Conservation (phyloP, 768 basidiomycete genomes). For the Guyanaporus albipodus region DNA sequence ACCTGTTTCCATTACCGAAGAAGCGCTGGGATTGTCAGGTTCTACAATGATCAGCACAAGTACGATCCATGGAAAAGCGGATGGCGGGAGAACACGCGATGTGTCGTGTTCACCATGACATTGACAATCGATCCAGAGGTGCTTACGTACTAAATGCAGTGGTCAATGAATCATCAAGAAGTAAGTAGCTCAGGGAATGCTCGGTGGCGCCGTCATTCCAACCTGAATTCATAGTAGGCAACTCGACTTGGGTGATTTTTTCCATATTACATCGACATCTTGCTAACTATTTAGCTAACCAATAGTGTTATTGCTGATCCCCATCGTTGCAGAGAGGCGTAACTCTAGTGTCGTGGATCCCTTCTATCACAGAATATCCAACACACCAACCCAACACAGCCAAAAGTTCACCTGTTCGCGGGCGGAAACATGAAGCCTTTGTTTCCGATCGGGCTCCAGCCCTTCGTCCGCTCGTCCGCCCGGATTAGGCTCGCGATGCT, state of each 20-base stretch:
- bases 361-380: neutral
- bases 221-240: too few species aligned
- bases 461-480: constrained; percentile 71
- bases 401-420: constrained; percentile 18
- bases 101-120: too few species aligned
- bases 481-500: constrained; percentile 81
- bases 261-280: neutral
- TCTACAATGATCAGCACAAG: too few species aligned
- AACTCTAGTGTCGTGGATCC: neutral
- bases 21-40: too few species aligned
- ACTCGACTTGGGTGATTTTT: neutral
- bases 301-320: neutral
- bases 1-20: too few species aligned
- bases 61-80: too few species aligned
- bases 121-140: too few species aligned
- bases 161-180: too few species aligned
- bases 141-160: too few species aligned
- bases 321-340: neutral
- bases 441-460: constrained; percentile 71
- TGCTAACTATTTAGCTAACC: constrained; percentile 8
- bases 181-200: too few species aligned
- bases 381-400: neutral
- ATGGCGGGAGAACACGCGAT: too few species aligned
- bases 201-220: too few species aligned
- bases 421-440: constrained; percentile 51